Evolutionary conservation across 129 eudicot genomes (phyloP).

Genomic region (Chrysanthemum makinoi): DNA sequence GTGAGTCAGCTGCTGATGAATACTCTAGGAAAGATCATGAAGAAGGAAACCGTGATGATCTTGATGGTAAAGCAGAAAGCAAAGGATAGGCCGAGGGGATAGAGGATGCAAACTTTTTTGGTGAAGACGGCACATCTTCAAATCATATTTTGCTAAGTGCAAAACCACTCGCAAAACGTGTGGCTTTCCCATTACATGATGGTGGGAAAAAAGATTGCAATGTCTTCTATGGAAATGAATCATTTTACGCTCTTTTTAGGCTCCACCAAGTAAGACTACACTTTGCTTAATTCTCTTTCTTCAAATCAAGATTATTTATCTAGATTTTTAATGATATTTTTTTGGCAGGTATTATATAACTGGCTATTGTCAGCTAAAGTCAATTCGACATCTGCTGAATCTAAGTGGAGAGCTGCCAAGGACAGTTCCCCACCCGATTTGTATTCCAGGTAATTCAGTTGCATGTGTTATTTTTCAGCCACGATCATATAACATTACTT

Average conservation of each 20-base stretch:
- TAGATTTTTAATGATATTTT: neutral
- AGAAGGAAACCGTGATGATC: slow-evolving; percentile 72
- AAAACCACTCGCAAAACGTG: slow-evolving; percentile 77
- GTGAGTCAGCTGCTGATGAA: slow-evolving; percentile 93
- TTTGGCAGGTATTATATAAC: slow-evolving; percentile 68
- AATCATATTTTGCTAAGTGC: slow-evolving; percentile 52
- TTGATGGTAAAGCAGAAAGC: slow-evolving; percentile 89
- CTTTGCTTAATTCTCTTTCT: neutral
- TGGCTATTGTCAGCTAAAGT: slow-evolving; percentile 70
- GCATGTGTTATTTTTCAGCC: neutral
- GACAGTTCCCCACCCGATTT: slow-evolving; percentile 59
- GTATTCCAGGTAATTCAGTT: slow-evolving; percentile 61
- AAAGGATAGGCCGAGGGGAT: slow-evolving; percentile 85
- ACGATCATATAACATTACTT: neutral
- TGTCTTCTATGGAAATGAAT: slow-evolving; percentile 81
- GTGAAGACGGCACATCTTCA: slow-evolving; percentile 54
- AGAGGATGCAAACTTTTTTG: slow-evolving; percentile 54
- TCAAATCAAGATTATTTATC: neutral
- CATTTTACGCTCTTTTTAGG: slow-evolving; percentile 80
- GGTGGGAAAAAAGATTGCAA: slow-evolving; percentile 46
- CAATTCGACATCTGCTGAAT: slow-evolving; percentile 55
- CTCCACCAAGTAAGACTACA: slow-evolving; percentile 74
- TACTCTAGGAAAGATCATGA: slow-evolving; percentile 77
- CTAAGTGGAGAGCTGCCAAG: slow-evolving; percentile 58
- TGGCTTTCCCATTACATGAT: slow-evolving; percentile 41